Base-by-base conservation (phyloP, 1,284 basidiomycete species). In the Puccinia triticina region DNA sequence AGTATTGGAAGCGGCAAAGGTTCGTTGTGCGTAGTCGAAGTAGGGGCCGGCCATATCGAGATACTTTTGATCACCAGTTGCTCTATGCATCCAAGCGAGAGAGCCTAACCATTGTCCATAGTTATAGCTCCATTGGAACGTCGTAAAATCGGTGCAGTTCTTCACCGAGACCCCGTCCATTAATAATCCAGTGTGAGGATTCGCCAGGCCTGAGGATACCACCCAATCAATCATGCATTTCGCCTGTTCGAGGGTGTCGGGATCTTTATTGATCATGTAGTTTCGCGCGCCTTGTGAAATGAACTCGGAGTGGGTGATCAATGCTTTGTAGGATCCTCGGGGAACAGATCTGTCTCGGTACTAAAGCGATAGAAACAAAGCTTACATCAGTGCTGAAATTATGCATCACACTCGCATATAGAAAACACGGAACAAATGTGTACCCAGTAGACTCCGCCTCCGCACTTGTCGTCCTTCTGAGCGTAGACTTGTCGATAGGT, bases 371-470 rank as follows among this genome's bases (percentile, higher is more conserved):
- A 67, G 34, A n/a, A n/a, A 43, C 14, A 64, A 37, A n/a, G 34
- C 10, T 43, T 67, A 40, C 14, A 43, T 67, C 37, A 67, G 61
- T 8, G 1, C 21, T 40, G 18, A 21, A 46, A 43, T 67, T 21
- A 67, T 43, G 37, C 34, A 5, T 67, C n/a, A 8, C 21, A 21
- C 21, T 43, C 18, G n/a, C n/a, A n/a, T n/a, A n/a, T n/a, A n/a
- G n/a, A 67, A 26, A 67, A 43, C 21, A 14, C 40, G 64, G 26
- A 26, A n/a, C 8, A 43, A 67, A 67, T n/a, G n/a, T 0, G 40
- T 57, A 81, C 79, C 79, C 79, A 81, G 46, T 81, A 81, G 18
- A 81, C 74, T 5, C 79, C 79, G 10, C 79, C 79, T 29, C 71
- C 69, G 32, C 79, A 81, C 48, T 81, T 81, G 37, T 53, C 40